Conservation (phyloP, 371 early-diverging fungal genomes). For the Blakeslea trispora region DNA sequence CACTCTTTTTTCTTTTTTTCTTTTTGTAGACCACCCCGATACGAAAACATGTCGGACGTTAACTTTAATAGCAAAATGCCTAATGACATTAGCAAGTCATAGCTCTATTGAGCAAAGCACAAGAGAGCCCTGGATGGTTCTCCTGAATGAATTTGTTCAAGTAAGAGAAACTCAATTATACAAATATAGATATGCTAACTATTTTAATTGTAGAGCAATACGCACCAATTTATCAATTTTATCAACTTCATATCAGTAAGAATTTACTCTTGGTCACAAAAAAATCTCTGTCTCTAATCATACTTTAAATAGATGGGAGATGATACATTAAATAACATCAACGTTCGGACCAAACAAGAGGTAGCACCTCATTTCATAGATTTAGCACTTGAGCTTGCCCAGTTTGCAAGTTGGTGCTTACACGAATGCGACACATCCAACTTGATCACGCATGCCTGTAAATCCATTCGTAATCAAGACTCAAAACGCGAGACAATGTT, state of each 20-base stretch:
- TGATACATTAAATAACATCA: conserved; percentile 1
- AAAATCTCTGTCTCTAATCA: no score
- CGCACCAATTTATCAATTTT: conserved; percentile 33
- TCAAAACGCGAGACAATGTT: no score
- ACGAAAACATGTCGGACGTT: conserved; percentile 66
- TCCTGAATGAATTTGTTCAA: conserved; percentile 60
- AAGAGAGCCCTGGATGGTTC: conserved; percentile 82
- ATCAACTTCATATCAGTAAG: conserved; percentile 39
- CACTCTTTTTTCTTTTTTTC: no score
- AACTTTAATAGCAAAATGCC: conserved; percentile 77
- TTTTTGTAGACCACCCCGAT: conserved; percentile 72
- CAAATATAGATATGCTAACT: conserved; percentile 5
- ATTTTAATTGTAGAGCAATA: conserved; percentile 31
- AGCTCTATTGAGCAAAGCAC: conserved; percentile 71
- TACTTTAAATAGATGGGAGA: conserved; percentile 3
- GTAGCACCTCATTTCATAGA: conserved; percentile 30
- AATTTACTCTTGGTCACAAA: no score
- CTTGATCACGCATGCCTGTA: conserved; percentile 18
- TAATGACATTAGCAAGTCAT: conserved; percentile 71
- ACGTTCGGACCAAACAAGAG: conserved; percentile 23
- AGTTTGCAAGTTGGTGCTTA: conserved; percentile 24
- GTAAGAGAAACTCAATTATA: conserved; percentile 25
- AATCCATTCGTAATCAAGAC: conserved; percentile 8
- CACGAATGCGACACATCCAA: conserved; percentile 16
- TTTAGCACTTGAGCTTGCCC: conserved; percentile 31